Conservation (phyloP, 1,139 yeast species). For the Blastobotrys ciferrii region DNA sequence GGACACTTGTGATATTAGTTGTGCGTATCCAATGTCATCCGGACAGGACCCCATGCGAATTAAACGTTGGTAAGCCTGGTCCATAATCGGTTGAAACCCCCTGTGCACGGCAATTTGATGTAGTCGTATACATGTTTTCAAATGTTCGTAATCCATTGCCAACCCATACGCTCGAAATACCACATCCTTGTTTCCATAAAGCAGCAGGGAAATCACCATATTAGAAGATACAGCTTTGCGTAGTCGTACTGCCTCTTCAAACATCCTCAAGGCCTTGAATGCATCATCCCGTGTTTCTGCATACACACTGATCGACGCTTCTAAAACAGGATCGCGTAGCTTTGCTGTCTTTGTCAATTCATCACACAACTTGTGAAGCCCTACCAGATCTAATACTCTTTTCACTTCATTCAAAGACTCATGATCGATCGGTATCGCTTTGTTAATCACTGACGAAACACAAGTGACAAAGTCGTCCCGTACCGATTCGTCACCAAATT, state of each 20-base stretch:
- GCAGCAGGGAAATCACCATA: not conserved
- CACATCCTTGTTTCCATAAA: not conserved
- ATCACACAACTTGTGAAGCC: not conserved
- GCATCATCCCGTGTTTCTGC: not conserved
- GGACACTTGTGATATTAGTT: slow-evolving; percentile 33
- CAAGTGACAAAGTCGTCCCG: not conserved
- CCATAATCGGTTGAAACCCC: slow-evolving; percentile 28
- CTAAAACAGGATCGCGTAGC: not conserved
- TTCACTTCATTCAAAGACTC: no score
- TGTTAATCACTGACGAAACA: no score
- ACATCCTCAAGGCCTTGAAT: not conserved
- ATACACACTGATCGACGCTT: not conserved
- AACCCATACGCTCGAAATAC: not conserved
- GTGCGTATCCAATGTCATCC: slow-evolving; percentile 39
- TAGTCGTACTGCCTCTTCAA: not conserved
- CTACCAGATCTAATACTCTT: not conserved
- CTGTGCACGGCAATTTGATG: slow-evolving; percentile 30
- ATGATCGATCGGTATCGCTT: no score
- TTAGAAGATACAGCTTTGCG: not conserved
- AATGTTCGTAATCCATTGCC: slow-evolving; percentile 20
- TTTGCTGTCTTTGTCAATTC: not conserved
- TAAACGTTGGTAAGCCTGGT: slow-evolving; percentile 31
- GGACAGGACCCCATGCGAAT: slow-evolving; percentile 37
- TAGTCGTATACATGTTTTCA: slow-evolving; percentile 31
- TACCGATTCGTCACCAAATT: not conserved